Evolutionary conservation across 129 eudicot genomes (phyloP).

Genomic region (Chrysanthemum makinoi): DNA sequence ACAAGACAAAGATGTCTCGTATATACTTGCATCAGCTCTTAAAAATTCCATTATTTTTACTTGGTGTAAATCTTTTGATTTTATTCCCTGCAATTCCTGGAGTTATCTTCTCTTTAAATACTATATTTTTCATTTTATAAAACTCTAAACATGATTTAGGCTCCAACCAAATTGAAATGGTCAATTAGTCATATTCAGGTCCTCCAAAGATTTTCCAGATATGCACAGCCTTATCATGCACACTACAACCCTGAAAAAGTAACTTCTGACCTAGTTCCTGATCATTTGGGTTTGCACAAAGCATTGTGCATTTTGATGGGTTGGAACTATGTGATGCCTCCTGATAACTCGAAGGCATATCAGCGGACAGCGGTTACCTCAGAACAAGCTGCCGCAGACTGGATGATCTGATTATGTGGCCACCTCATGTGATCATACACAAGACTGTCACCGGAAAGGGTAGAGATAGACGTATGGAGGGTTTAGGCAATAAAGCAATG

Average conservation of each 20-base stretch:
- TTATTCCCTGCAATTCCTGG: too few relatives aligned
- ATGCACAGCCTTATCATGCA: constrained; percentile 83
- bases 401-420: constrained; percentile 89
- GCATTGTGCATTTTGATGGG: constrained; percentile 88
- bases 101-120: too few relatives aligned
- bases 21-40: too few relatives aligned
- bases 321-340: constrained; percentile 71
- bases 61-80: too few relatives aligned
- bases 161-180: not conserved
- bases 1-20: too few relatives aligned
- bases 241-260: constrained; percentile 70
- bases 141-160: too few relatives aligned
- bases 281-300: constrained; percentile 85
- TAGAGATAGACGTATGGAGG: constrained; percentile 88
- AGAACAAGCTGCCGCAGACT: constrained; percentile 66
- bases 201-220: constrained; percentile 76
- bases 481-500: constrained; percentile 92
- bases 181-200: constrained; percentile 58
- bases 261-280: constrained; percentile 42
- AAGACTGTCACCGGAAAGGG: constrained; percentile 81
- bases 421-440: constrained; percentile 87
- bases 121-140: too few relatives aligned
- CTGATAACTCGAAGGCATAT: constrained; percentile 80
- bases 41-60: too few relatives aligned
- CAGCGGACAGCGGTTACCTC: constrained; percentile 63